A percentile compares a stretch with the other conserved stretches of the same genome.
These are phyloP conservation scores for Zygoascus flipseniorum DNA, from an alignment of 805 yeast genomes.

Conservation along the genomic window DNA sequence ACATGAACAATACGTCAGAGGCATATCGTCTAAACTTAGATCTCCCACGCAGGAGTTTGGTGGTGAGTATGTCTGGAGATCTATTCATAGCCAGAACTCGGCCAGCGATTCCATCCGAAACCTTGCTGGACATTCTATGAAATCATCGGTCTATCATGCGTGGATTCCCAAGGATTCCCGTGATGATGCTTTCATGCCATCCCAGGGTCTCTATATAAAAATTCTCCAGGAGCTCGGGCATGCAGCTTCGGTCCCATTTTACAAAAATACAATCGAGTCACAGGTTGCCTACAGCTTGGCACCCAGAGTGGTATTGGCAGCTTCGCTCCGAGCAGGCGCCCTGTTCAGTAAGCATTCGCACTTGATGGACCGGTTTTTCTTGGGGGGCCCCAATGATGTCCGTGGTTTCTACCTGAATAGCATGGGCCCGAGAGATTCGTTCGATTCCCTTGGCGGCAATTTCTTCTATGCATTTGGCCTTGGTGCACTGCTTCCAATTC, in stretches of 20 bases:
- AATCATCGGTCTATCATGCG: constrained; percentile 42
- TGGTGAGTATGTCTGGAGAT: constrained; percentile 49
- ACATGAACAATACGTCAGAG: constrained; percentile 45
- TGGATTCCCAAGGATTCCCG: constrained; percentile 37
- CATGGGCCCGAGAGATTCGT: constrained; percentile 50
- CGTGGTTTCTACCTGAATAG: constrained; percentile 63
- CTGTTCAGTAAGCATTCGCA: constrained; percentile 34
- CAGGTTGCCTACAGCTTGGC: constrained; percentile 2
- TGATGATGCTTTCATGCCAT: constrained; percentile 35
- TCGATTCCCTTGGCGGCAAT: constrained; percentile 62
- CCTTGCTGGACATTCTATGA: constrained; percentile 28
- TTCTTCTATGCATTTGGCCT: constrained; percentile 38
- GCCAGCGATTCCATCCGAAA: constrained; percentile 50
- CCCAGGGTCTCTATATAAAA: constrained; percentile 36
- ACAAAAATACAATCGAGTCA: constrained; percentile 8
- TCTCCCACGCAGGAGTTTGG: constrained; percentile 42
- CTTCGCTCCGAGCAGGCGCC: constrained; percentile 5
- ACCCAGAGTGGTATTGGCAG: not conserved
- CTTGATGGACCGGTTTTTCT: constrained; percentile 68
- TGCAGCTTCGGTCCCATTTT: not conserved
- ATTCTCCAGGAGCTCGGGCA: constrained; percentile 37
- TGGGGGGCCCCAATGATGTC: constrained; percentile 72
- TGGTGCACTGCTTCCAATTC: constrained; percentile 34
- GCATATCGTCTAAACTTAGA: constrained; percentile 32
- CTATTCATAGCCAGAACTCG: constrained; percentile 35